Base-by-base conservation (phyloP, 2,329 filamentous ascomycete species). In the Chalara sp. region DNA sequence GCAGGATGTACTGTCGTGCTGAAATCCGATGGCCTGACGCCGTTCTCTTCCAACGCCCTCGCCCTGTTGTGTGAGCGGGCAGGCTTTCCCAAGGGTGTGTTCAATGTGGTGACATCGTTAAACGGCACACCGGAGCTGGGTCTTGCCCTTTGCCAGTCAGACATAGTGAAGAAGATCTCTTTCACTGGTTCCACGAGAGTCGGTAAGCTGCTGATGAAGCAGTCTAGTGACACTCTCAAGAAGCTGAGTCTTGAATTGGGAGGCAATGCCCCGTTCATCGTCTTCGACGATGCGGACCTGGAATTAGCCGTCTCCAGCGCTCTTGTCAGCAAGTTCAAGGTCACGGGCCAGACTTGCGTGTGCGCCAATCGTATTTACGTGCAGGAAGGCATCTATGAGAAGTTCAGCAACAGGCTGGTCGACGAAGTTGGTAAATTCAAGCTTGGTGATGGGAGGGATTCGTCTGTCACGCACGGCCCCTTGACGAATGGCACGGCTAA, bases 1-100 rank as follows among this genome's bases (percentile, higher is more conserved):
- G 91, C 90, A n/a, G 93, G 92, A 52, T 97, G 92, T 72, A 96
- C 92, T 0, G 87, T 95, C 2, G 91, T 97, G 1, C 84, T 84
- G 62, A 99, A 99, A 69, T 86, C 90, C 12, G 91, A 92, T 1
- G 84, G 85, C 46, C 92, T 97, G 74, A 96, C 93, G 1, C 92
- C 92, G 0, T 92, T 92, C 67, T 95, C 91, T 28, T 83, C 89
- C 0, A 83, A 96, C 37, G 92, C 92, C 1, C 70, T 97, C 21
- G 89, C 89, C 1, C 91, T 96, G 70, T 80, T 97, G 39, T 89
- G 86, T 7, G 80, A 87, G 63, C 83, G 91, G 12, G 92, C 92
- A 11, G 92, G 93, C 12, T 86, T 97, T 32, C 92, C 93, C 40
- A 84, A 85, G 64, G 92, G 92, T 39, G 91, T 96, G 1, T 80